Conservation (phyloP, 2,329 filamentous ascomycete species). For the Aspergillus sclerotialis region DNA sequence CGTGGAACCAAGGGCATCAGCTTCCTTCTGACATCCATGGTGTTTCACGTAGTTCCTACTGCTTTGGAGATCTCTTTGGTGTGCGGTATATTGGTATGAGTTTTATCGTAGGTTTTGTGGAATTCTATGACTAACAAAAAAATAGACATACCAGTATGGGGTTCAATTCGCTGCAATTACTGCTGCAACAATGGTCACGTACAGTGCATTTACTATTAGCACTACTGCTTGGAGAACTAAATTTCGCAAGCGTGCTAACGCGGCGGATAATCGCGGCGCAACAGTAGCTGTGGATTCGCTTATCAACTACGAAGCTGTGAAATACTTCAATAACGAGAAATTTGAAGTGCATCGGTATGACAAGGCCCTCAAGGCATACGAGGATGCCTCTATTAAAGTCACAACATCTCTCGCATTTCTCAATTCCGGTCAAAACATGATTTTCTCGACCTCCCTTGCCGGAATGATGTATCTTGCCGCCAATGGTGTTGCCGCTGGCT, state of each 20-base stretch:
- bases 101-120: neutral
- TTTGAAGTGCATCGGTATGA: constrained; percentile 91
- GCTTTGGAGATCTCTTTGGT: constrained; percentile 91
- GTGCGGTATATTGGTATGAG: constrained; percentile 71
- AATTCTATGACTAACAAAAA: constrained; percentile 8
- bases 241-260: constrained; percentile 90
- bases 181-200: constrained; percentile 80
- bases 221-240: constrained; percentile 97
- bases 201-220: constrained; percentile 92
- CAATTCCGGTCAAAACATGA: constrained; percentile 93
- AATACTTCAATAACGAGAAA: constrained; percentile 98
- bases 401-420: constrained; percentile 87
- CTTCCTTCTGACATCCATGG: constrained; percentile 94
- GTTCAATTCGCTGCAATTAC: constrained; percentile 88
- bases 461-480: constrained; percentile 98
- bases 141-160: constrained; percentile 84
- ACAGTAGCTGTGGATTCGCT: constrained; percentile 93
- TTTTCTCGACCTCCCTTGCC: constrained; percentile 89
- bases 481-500: constrained; percentile 74
- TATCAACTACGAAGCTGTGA: constrained; percentile 98
- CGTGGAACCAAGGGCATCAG: constrained; percentile 97
- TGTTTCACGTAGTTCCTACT: constrained; percentile 93
- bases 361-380: constrained; percentile 74
- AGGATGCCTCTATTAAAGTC: constrained; percentile 93
- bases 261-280: constrained; percentile 89